Evolutionary conservation across 2,329 filamentous ascomycete genomes (phyloP).

Genomic region (Curvularia verruculosa): DNA sequence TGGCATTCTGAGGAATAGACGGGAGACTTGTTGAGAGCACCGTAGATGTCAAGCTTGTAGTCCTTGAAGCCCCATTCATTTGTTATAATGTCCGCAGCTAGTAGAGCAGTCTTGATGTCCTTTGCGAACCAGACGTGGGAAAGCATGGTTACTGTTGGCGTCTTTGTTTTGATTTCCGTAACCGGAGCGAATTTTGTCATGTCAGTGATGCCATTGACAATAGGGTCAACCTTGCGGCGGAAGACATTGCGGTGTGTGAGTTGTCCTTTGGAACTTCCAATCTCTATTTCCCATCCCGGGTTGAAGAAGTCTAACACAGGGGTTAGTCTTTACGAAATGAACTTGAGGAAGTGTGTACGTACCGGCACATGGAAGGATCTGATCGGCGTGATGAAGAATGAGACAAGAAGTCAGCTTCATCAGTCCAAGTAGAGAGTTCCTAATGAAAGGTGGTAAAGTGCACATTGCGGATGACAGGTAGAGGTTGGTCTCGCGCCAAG

Average conservation of each 20-base stretch:
- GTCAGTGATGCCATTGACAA: conserved; percentile 69
- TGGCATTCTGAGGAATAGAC: conserved; percentile 65
- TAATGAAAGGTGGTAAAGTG: conserved; percentile 50
- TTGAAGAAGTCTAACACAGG: conserved; percentile 65
- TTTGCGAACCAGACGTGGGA: conserved; percentile 66
- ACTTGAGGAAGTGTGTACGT: neutral
- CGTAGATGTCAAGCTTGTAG: conserved; percentile 68
- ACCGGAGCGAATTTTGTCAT: conserved; percentile 68
- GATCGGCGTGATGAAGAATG: conserved; percentile 62
- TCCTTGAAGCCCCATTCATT: conserved; percentile 70
- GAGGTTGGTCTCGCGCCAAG: conserved; percentile 62
- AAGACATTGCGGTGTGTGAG: conserved; percentile 64
- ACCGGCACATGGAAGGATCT: conserved; percentile 50
- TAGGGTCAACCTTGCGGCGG: conserved; percentile 66
- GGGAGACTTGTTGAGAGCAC: conserved; percentile 67
- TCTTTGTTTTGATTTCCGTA: conserved; percentile 63
- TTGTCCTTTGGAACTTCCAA: conserved; percentile 63
- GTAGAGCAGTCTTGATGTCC: conserved; percentile 68
- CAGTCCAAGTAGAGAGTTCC: conserved; percentile 49
- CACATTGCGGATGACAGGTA: conserved; percentile 51
- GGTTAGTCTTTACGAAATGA: neutral
- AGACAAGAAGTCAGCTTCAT: conserved; percentile 51
- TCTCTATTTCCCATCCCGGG: conserved; percentile 67
- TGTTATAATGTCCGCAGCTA: conserved; percentile 69
- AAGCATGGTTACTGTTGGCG: conserved; percentile 69